Evolutionary conservation across 1,284 basidiomycete genomes (phyloP), one percentile per base, ranked within the genome.

Genomic region (Pseudozyma sp.): DNA sequence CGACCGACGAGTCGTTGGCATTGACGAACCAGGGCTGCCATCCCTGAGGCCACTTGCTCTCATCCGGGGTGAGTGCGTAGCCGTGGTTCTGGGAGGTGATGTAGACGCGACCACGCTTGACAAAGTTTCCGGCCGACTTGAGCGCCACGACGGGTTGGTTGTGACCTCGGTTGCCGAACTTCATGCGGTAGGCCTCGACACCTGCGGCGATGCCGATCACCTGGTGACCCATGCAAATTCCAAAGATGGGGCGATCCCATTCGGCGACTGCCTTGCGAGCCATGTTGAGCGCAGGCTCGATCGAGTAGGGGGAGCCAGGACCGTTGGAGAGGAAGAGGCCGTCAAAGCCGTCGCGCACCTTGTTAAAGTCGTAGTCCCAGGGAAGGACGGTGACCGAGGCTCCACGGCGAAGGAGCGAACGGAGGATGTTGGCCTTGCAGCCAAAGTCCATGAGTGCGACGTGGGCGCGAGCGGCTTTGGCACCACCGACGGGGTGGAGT

Each of bases 391-490:
- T 98, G 52, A 99, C 93, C 33, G 92, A 89, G 0, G 94, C 96
- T 53, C 91, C 92, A 43, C 94, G 91, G 76, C 92, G 91, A 77
- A 97, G 90, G 61, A 99, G 90, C 8, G 94, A 92, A 67, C 96
- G 93, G 63, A 94, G 87, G 72, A 99, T 99, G 87, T 99, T 99
- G 68, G 96, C 95, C 86, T 99, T 99, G 76, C 91, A 92, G 74
- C 97, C 97, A 85, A 97, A 99, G 86, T 99, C 96, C 73, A 99
- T 90, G 34, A 99, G 91, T 29, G 95, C 96, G 72, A 99, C 93
- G 84, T 92, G 92, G 79, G 95, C 90, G 14, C 77, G 73, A 11
- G 82, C 79, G 7, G 67, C 66, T 24, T 62, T 33, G 13, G 75
- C 74, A 66, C 93, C 91, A 40, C 94, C 95, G 9, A 87, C 87